phyloP scores from a whole-genome alignment of 2,329 filamentous ascomycete species.

The Geosmithia morbida region DNA sequence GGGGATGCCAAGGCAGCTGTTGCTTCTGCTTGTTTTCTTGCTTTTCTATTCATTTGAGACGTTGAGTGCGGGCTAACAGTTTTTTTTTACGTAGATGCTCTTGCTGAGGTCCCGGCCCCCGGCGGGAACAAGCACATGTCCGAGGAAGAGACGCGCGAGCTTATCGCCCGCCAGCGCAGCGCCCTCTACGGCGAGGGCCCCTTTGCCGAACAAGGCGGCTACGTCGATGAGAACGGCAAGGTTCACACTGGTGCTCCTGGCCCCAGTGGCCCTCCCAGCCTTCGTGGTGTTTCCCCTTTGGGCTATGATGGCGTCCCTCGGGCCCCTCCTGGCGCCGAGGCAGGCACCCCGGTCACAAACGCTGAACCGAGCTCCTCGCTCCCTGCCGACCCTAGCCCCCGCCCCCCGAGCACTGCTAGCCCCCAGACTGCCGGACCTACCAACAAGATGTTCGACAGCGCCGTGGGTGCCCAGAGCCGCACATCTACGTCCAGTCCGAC shows the following conservation, averaged over 20 bases:
- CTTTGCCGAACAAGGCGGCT: constrained; percentile 52
- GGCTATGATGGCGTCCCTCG: constrained; percentile 50
- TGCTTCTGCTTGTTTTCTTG: constrained; percentile 2
- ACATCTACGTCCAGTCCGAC: constrained; percentile 76
- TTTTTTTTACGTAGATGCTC: constrained; percentile 30
- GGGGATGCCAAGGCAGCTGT: background rate
- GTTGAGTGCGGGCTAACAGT: constrained; percentile 20
- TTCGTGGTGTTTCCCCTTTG: constrained; percentile 67
- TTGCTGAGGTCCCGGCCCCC: constrained; percentile 26
- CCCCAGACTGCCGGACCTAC: constrained; percentile 47
- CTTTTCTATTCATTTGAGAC: constrained; percentile 6
- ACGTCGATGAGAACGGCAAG: constrained; percentile 53
- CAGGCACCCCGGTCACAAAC: constrained; percentile 23
- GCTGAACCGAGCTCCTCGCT: constrained; percentile 28
- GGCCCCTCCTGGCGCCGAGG: constrained; percentile 19
- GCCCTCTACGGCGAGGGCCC: constrained; percentile 73
- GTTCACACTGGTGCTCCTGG: constrained; percentile 53
- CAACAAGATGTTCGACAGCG: constrained; percentile 48
- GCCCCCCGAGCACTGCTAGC: constrained; percentile 74
- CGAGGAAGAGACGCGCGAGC: constrained; percentile 88
- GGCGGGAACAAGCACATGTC: constrained; percentile 64
- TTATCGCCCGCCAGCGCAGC: constrained; percentile 91
- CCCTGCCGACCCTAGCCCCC: constrained; percentile 39
- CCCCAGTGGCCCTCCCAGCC: constrained; percentile 45
- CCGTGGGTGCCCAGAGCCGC: constrained; percentile 45